phyloP scores from a whole-genome alignment of 1,139 yeast genomes.

The Yamadazyma sp. region DNA sequence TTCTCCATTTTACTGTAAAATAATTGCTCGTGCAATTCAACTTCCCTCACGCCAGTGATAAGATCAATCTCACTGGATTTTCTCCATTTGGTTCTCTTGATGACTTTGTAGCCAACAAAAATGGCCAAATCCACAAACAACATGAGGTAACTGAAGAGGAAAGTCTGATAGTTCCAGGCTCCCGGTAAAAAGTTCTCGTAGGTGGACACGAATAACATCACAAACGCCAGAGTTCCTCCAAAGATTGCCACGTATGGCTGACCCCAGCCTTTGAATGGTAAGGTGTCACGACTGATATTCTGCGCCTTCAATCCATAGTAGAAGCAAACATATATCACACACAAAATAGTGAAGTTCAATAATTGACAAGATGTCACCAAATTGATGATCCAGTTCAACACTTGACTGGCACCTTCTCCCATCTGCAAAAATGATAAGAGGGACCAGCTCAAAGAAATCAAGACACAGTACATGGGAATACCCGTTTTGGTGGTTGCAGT shows the following conservation, averaged over 20 bases:
- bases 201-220: conserved; percentile 65
- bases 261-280: conserved; percentile 51
- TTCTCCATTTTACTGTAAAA: conserved; percentile 19
- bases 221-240: conserved; percentile 28
- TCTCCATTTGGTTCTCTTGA: conserved; percentile 52
- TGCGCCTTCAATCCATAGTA: conserved; percentile 65
- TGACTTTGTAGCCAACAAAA: conserved; percentile 55
- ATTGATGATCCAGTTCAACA: conserved; percentile 70
- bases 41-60: conserved; percentile 36
- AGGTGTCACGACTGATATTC: conserved; percentile 46
- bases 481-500: conserved; percentile 37
- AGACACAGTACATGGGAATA: conserved; percentile 33
- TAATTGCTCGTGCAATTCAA: conserved; percentile 49
- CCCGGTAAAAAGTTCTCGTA: conserved; percentile 68
- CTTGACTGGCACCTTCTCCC: conserved; percentile 40
- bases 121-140: conserved; percentile 61
- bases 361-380: conserved; percentile 64
- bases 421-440: conserved; percentile 52
- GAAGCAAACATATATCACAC: conserved; percentile 60
- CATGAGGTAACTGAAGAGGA: conserved; percentile 68
- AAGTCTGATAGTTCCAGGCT: conserved; percentile 58
- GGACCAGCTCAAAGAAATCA: conserved; percentile 30
- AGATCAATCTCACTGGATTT: conserved; percentile 49
- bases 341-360: conserved; percentile 64
- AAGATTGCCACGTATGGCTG: conserved; percentile 45